phyloP scores from a whole-genome alignment of 2,329 filamentous ascomycete genomes.

The Alternaria postmessia region DNA sequence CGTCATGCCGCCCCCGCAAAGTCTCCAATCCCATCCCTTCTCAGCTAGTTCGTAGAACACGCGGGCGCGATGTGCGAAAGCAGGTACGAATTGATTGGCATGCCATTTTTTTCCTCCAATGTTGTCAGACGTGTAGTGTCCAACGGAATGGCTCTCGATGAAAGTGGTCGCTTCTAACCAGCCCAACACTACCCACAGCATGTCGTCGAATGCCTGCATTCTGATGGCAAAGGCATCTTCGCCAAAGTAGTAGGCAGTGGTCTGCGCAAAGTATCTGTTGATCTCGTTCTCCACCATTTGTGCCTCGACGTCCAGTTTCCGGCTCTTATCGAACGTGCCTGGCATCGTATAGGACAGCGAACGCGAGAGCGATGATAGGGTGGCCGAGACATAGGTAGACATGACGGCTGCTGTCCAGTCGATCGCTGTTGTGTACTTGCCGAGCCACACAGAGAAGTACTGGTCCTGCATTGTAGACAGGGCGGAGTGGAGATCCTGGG shows the following conservation, averaged over 20 bases:
- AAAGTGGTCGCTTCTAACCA: constrained; percentile 88
- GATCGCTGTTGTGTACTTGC: constrained; percentile 84
- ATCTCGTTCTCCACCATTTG: constrained; percentile 77
- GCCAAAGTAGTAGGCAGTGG: constrained; percentile 82
- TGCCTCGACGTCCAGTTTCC: constrained; percentile 45
- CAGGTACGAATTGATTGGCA: constrained; percentile 75
- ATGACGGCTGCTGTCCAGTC: constrained; percentile 94
- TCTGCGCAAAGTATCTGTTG: constrained; percentile 80
- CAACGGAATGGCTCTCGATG: constrained; percentile 70
- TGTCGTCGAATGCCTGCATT: constrained; percentile 87
- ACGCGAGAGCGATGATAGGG: constrained; percentile 73
- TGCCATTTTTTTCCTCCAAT: constrained; percentile 65
- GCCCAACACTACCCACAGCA: constrained; percentile 91
- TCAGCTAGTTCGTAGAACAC: constrained; percentile 85
- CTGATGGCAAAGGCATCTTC: constrained; percentile 80
- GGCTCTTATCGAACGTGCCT: constrained; percentile 36
- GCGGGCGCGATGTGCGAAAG: constrained; percentile 83
- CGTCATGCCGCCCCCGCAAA: constrained; percentile 88
- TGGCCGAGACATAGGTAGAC: constrained; percentile 78
- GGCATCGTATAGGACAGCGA: constrained; percentile 60
- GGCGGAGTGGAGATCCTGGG: constrained; percentile 59
- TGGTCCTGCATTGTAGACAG: constrained; percentile 77
- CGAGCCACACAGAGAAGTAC: constrained; percentile 80
- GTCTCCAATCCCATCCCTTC: constrained; percentile 79
- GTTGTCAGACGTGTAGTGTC: constrained; percentile 61